Conservation (phyloP, 2,329 filamentous ascomycete species). For the Ophiostoma triangulosporum region DNA sequence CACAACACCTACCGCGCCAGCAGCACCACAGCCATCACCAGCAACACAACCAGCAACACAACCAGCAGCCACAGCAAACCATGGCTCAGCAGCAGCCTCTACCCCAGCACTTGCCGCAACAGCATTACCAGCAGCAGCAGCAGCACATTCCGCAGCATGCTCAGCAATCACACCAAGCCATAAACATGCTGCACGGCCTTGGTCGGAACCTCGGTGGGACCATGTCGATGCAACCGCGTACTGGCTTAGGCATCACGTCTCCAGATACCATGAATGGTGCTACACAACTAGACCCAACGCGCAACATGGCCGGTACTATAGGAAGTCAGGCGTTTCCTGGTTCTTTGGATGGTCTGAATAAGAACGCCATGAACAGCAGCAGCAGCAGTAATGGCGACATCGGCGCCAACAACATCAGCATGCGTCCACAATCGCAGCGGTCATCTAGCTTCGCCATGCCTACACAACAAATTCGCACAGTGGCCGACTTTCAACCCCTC, state of each 20-base stretch:
- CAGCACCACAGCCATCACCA: constrained; percentile 5
- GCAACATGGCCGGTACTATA: background rate
- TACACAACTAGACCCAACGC: constrained; percentile 1
- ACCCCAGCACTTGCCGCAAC: constrained; percentile 19
- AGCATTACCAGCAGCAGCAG: constrained; percentile 7
- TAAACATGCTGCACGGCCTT: constrained; percentile 22
- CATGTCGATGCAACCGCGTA: constrained; percentile 17
- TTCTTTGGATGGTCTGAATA: background rate
- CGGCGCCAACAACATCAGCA: constrained; percentile 17
- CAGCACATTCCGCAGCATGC: background rate
- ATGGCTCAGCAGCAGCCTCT: constrained; percentile 2
- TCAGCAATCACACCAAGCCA: constrained; percentile 20
- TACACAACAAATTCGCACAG: constrained; percentile 27
- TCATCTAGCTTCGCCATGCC: constrained; percentile 27
- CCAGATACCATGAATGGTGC: background rate
- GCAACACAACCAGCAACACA: constrained; percentile 4
- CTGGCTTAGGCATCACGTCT: constrained; percentile 11
- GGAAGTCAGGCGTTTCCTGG: background rate
- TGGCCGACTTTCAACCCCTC: constrained; percentile 36
- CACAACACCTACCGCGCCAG: constrained; percentile 4
- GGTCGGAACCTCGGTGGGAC: constrained; percentile 15
- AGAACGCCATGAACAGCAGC: constrained; percentile 7
- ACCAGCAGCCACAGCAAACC: constrained; percentile 1
- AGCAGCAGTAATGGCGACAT: constrained; percentile 11
- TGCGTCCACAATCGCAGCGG: constrained; percentile 24